Evolutionary conservation across 345 rosid species (phyloP).

Genomic region (Fremontodendron californicum): DNA sequence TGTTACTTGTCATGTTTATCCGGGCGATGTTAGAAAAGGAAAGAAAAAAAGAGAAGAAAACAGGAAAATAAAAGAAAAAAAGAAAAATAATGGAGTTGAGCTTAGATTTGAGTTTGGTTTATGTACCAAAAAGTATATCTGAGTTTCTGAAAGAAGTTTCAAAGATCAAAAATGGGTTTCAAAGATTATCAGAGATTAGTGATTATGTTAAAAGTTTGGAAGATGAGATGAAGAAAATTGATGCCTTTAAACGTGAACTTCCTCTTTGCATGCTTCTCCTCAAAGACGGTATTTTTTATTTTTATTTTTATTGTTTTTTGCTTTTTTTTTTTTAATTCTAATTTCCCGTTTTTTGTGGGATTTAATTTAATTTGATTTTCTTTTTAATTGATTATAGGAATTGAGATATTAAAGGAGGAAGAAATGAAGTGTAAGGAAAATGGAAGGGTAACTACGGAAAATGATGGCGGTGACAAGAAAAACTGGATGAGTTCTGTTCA

Average conservation of each 20-base stretch:
- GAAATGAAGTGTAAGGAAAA: constrained; percentile 33
- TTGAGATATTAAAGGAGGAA: constrained; percentile 53
- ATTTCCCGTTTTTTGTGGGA: not conserved
- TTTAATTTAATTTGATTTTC: constrained; percentile 14
- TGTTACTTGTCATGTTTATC: constrained; percentile 26
- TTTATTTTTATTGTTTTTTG: too few relatives aligned
- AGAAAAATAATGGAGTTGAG: constrained; percentile 75
- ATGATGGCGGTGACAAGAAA: constrained; percentile 42
- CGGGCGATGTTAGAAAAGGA: constrained; percentile 28
- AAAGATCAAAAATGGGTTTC: constrained; percentile 26
- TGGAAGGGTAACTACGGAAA: constrained; percentile 25
- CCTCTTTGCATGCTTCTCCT: constrained; percentile 74
- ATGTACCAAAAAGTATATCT: constrained; percentile 42
- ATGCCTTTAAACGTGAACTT: constrained; percentile 68
- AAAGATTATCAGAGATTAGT: constrained; percentile 41
- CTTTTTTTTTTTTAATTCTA: not conserved
- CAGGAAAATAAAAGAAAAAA: not conserved
- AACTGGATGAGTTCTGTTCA: constrained; percentile 70
- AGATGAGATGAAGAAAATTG: constrained; percentile 67
- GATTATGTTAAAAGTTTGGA: constrained; percentile 50
- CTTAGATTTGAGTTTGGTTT: constrained; percentile 54
- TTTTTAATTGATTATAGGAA: constrained; percentile 35
- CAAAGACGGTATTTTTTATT: constrained; percentile 44
- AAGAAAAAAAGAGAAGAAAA: not conserved
- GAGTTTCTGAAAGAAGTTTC: constrained; percentile 51